Percentiles rank a stretch among this genome's conserved stretches.
phyloP scores from a whole-genome alignment of 805 yeast species.

The Myxozyma geophila region DNA sequence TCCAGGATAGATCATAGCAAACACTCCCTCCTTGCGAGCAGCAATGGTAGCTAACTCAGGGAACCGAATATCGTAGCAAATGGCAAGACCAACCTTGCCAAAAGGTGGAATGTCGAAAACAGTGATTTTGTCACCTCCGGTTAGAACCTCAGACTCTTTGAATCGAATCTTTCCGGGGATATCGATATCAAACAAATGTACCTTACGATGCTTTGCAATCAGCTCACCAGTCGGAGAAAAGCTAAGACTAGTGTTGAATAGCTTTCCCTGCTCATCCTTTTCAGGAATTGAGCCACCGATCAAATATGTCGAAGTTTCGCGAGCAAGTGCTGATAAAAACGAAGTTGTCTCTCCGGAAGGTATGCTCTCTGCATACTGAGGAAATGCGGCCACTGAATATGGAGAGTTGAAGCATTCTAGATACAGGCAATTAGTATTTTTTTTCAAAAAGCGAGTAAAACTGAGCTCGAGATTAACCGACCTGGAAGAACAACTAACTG shows the following conservation, averaged over 20 bases:
- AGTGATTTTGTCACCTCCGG: conserved; percentile 83
- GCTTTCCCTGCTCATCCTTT: conserved; percentile 57
- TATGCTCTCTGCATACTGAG: conserved; percentile 84
- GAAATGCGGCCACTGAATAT: conserved; percentile 83
- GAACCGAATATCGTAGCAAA: conserved; percentile 87
- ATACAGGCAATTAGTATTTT: background rate
- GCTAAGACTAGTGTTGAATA: conserved; percentile 75
- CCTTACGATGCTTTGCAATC: conserved; percentile 87
- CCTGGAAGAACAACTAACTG: conserved; percentile 81
- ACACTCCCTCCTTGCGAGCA: conserved; percentile 66
- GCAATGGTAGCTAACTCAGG: conserved; percentile 82
- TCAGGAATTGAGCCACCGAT: conserved; percentile 97
- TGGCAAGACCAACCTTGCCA: conserved; percentile 75
- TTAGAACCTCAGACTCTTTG: conserved; percentile 74
- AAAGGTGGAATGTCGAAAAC: conserved; percentile 66
- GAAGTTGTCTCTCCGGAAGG: conserved; percentile 69
- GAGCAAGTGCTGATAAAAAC: conserved; percentile 70
- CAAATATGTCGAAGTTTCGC: conserved; percentile 61
- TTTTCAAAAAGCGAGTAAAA: background rate
- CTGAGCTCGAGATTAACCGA: background rate
- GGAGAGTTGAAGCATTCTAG: conserved; percentile 94
- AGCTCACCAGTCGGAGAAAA: conserved; percentile 74
- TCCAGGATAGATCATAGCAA: conserved; percentile 79
- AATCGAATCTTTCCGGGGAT: conserved; percentile 90
- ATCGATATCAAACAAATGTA: conserved; percentile 88